A percentile compares a stretch with the other conserved stretches of the same genome.
phyloP scores from a whole-genome alignment of 2,329 filamentous ascomycete genomes.

The Mariannaea sp. region DNA sequence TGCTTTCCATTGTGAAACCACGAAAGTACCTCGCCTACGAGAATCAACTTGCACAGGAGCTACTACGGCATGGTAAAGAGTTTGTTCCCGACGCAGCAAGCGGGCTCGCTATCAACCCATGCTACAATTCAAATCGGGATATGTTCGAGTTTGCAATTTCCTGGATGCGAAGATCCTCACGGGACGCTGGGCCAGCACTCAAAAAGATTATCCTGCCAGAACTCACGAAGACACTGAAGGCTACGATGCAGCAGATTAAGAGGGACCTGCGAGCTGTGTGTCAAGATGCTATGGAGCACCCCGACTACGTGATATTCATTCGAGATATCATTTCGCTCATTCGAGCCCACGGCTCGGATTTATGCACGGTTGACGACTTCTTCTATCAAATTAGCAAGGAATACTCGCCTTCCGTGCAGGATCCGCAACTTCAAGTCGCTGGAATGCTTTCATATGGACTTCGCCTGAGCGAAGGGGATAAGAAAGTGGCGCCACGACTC shows the following conservation, averaged over 20 bases:
- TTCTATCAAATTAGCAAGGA: slow-evolving; percentile 61
- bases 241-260: slow-evolving; percentile 60
- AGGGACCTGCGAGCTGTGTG: slow-evolving; percentile 50
- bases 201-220: slow-evolving; percentile 47
- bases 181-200: slow-evolving; percentile 43
- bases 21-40: slow-evolving; percentile 52
- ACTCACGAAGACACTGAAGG: slow-evolving; percentile 50
- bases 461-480: slow-evolving; percentile 57
- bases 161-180: slow-evolving; percentile 56
- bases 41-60: slow-evolving; percentile 52
- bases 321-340: slow-evolving; percentile 58
- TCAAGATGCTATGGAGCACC: slow-evolving; percentile 48
- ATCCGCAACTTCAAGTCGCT: slow-evolving; percentile 61
- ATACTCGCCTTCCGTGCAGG: slow-evolving; percentile 59
- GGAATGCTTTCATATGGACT: slow-evolving; percentile 61
- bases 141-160: slow-evolving; percentile 56
- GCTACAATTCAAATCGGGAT: slow-evolving; percentile 54
- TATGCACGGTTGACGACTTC: slow-evolving; percentile 59
- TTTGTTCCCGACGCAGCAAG: slow-evolving; percentile 50
- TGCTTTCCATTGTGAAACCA: slow-evolving; percentile 58
- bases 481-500: slow-evolving; percentile 52
- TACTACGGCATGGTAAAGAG: slow-evolving; percentile 48
- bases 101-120: slow-evolving; percentile 45
- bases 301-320: slow-evolving; percentile 56
- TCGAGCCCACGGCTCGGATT: slow-evolving; percentile 57